Conservation (phyloP, 306 rosid species). For the Acacia melanoxylon region DNA sequence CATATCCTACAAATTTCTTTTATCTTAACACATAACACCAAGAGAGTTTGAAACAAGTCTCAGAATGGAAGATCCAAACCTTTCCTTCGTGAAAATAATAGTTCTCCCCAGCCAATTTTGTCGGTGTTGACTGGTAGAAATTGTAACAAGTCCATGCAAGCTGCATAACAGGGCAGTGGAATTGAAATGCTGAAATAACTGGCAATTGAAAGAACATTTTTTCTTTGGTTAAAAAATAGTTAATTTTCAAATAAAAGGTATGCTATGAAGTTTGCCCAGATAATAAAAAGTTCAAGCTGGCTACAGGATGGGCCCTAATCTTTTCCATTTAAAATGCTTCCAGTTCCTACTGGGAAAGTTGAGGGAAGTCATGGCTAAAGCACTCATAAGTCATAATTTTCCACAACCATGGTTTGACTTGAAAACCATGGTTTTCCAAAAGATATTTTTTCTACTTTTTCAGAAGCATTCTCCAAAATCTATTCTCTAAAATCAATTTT, state of each 20-base stretch:
- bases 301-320: conserved; percentile 1
- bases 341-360: conserved; percentile 1
- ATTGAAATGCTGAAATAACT: neutral
- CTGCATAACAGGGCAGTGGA: conserved; percentile 41
- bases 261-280: neutral
- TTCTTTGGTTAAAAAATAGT: neutral
- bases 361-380: neutral
- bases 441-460: too few species aligned
- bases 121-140: conserved; percentile 83
- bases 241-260: neutral
- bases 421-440: too few species aligned
- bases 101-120: conserved; percentile 96
- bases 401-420: too few species aligned
- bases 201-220: neutral
- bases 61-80: conserved; percentile 56
- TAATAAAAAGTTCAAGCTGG: neutral
- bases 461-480: too few species aligned
- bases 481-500: too few species aligned
- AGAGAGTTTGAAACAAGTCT: conserved; percentile 4
- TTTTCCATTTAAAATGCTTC: conserved; percentile 17
- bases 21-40: conserved; percentile 28
- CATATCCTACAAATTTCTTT: conserved; percentile 67
- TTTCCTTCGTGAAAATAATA: conserved; percentile 70
- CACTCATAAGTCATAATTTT: neutral
- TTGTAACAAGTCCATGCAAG: conserved; percentile 99